Conservation (phyloP, 1,284 basidiomycete species). For the Leccinum angustisporum region DNA sequence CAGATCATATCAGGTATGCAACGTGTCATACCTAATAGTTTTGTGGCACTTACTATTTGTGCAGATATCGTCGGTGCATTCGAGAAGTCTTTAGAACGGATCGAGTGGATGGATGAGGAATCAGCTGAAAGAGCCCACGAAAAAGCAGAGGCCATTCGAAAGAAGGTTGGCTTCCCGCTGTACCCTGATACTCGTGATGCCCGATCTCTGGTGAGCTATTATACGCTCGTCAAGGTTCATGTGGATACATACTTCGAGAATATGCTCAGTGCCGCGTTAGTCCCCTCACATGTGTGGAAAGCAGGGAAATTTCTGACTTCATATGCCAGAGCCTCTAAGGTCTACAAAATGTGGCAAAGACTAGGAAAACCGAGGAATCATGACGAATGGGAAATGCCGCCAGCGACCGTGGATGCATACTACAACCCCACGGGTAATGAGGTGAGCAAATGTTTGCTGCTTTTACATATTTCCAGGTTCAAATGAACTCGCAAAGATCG, state of each 20-base stretch:
- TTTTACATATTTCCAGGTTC: neutral
- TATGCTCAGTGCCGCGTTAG: constrained; percentile 64
- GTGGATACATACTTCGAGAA: constrained; percentile 84
- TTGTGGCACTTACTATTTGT: constrained; percentile 4
- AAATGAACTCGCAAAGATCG: constrained; percentile 59
- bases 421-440: constrained; percentile 81
- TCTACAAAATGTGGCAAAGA: constrained; percentile 70
- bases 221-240: constrained; percentile 66
- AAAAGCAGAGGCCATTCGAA: constrained; percentile 81
- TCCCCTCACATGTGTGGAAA: constrained; percentile 8
- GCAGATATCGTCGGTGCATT: constrained; percentile 83
- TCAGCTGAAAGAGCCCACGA: constrained; percentile 82
- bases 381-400: constrained; percentile 87
- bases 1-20: constrained; percentile 75
- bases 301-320: constrained; percentile 4
- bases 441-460: constrained; percentile 37
- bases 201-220: constrained; percentile 73
- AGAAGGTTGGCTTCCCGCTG: constrained; percentile 89
- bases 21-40: neutral
- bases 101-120: constrained; percentile 91
- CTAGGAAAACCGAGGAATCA: constrained; percentile 74
- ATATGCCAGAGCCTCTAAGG: constrained; percentile 49
- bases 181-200: constrained; percentile 82
- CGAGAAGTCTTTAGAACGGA: constrained; percentile 71
- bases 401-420: constrained; percentile 80